Base-by-base conservation (phyloP, 176 grass and related monocot genomes). In the Rhynchospora pubera region DNA sequence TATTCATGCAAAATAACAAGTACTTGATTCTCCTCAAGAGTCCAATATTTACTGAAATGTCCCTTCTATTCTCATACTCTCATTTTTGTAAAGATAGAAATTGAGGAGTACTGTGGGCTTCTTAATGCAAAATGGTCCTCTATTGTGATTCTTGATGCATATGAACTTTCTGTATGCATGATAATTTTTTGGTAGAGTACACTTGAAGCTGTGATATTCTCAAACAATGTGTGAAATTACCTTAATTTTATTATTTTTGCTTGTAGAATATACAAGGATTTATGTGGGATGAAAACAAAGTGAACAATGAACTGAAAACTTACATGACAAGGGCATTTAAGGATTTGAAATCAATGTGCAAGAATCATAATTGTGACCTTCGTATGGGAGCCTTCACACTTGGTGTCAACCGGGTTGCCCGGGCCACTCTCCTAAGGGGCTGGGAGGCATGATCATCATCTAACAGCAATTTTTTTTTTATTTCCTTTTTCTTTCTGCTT, bases 321-420 rank as follows among this genome's bases (percentile, higher is more conserved):
- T 97, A 97, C 87, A 93, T 97, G 86, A 91, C 75, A 44, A 89
- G 87, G 23, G 89, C 82, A 9, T 97, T 97, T 84, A 85, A 80
- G 52, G 83, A 93, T 80, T 79, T 93, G 68, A 97, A 93, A 85
- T 70, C 81, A 70, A 97, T 97, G 94, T 93, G 94, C 91, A 85
- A 64, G 82, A 88, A 32, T 62, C 85, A 97, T 86, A 56, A 91
- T 88, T 97, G 94, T 26, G 88, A 93, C 82, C 94, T 97, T 63
- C 94, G 94, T 84, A 97, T 97, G 94, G 94, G 94, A 73, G 94
- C 91, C 75, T 97, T 97, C 88, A 93, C 94, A 83, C 91, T 97
- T 28, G 94, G 88, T 79, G 94, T 97, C 86, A 93, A 91, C 86
- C 94, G 94, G 42, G 94, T 97, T 62, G 91, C 94, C 7, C 94